phyloP scores from a whole-genome alignment of 495 filamentous ascomycete species.

The Astrothelium macrocarpum region DNA sequence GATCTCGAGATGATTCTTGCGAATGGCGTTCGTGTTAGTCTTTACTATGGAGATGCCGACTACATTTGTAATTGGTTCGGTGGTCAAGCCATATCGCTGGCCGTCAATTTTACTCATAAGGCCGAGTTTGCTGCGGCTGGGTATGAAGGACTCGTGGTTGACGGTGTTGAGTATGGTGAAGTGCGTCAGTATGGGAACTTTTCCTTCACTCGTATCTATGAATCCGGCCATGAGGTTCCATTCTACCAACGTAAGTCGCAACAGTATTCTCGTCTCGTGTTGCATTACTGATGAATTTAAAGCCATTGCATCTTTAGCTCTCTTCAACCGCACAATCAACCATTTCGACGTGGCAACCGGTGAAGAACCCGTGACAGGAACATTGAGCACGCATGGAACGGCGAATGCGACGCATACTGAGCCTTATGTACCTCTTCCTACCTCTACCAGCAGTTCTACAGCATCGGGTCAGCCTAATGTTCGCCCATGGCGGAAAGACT shows the following conservation, averaged over 20 bases:
- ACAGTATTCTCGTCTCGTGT: not conserved
- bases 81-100: conserved; percentile 47
- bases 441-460: not conserved
- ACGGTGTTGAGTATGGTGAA: conserved; percentile 35
- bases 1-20: conserved; percentile 41
- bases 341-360: conserved; percentile 26
- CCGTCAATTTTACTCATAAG: conserved; percentile 38
- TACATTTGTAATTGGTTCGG: conserved; percentile 45
- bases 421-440: conserved; percentile 41
- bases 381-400: conserved; percentile 38
- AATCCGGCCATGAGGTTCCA: conserved; percentile 33
- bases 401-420: conserved; percentile 49
- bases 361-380: conserved; percentile 34
- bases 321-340: conserved; percentile 31
- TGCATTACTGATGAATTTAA: conserved; percentile 14
- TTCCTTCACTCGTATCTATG: conserved; percentile 36
- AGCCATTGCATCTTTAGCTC: conserved; percentile 29
- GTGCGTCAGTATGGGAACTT: conserved; percentile 39
- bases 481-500: not conserved
- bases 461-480: not conserved
- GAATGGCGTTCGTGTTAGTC: conserved; percentile 35
- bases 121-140: conserved; percentile 45
- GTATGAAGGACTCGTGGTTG: conserved; percentile 38
- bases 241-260: conserved; percentile 16
- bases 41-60: conserved; percentile 41